Conservation (phyloP, 2,329 filamentous ascomycete species). For the Trichoderma citrinoviride region DNA sequence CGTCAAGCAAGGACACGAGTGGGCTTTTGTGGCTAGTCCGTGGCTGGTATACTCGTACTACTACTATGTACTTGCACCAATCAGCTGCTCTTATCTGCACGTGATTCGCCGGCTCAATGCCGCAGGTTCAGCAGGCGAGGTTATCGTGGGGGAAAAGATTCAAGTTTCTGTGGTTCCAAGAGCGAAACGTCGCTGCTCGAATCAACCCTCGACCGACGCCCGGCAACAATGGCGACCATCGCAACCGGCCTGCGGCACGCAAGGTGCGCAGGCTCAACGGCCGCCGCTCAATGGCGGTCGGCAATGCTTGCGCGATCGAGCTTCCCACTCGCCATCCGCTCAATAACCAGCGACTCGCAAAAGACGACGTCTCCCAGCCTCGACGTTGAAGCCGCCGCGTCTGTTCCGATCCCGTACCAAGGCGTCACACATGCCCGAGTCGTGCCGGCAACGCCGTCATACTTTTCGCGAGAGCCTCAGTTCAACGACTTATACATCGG, state of each 20-base stretch:
- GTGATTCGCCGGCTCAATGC: constrained; percentile 22
- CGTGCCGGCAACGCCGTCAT: constrained; percentile 83
- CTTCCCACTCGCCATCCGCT: constrained; percentile 31
- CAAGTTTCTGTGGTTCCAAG: neutral
- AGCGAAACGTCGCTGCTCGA: constrained; percentile 13
- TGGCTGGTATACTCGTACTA: no score
- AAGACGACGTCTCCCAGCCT: constrained; percentile 12
- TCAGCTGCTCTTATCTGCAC: constrained; percentile 26
- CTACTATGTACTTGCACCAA: no score
- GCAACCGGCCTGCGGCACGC: constrained; percentile 38
- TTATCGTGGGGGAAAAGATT: constrained; percentile 15
- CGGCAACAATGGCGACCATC: constrained; percentile 37
- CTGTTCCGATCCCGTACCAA: constrained; percentile 33
- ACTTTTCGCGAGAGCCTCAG: constrained; percentile 81
- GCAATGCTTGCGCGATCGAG: constrained; percentile 27
- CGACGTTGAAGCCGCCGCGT: constrained; percentile 26
- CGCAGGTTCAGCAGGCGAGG: neutral
- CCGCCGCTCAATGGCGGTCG: constrained; percentile 33
- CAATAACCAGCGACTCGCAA: constrained; percentile 25
- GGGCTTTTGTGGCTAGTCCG: neutral
- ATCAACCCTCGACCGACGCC: constrained; percentile 26
- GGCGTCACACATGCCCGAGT: constrained; percentile 61
- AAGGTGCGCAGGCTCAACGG: constrained; percentile 35
- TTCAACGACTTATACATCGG: constrained; percentile 83
- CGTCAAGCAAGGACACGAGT: constrained; percentile 22